Evolutionary conservation across 2,329 filamentous ascomycete genomes (phyloP).

Genomic region (Phaeosphaeriaceae sp.): DNA sequence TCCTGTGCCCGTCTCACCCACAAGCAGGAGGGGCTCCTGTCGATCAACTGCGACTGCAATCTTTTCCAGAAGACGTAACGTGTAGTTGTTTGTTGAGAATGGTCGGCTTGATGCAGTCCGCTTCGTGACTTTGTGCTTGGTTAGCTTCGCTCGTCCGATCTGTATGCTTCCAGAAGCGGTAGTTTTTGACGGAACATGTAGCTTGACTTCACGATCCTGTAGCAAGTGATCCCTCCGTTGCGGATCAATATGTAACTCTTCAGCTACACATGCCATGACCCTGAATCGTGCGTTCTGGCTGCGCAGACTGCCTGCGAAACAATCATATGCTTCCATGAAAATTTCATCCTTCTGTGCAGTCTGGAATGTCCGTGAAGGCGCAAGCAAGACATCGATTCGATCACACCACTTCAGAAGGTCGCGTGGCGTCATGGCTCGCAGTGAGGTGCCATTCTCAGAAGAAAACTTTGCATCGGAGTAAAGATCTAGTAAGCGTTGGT

Average conservation of each 20-base stretch:
- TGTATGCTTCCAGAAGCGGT: constrained; percentile 36
- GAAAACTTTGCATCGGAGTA: constrained; percentile 55
- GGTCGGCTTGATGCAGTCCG: constrained; percentile 53
- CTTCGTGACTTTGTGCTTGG: constrained; percentile 53
- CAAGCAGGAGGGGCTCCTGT: constrained; percentile 87
- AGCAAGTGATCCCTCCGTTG: constrained; percentile 83
- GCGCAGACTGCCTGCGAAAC: constrained; percentile 83
- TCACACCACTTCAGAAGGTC: constrained; percentile 93
- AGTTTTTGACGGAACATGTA: constrained; percentile 48
- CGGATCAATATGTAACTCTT: constrained; percentile 85
- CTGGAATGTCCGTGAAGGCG: constrained; percentile 66
- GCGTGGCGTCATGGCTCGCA: constrained; percentile 70
- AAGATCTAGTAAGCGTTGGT: constrained; percentile 52
- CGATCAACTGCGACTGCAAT: constrained; percentile 82
- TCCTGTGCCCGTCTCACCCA: constrained; percentile 98
- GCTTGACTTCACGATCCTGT: constrained; percentile 72
- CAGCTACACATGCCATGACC: constrained; percentile 75
- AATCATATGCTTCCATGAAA: constrained; percentile 92
- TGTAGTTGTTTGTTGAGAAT: constrained; percentile 89
- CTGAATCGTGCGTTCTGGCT: constrained; percentile 66
- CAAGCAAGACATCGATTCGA: constrained; percentile 72
- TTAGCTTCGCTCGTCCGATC: constrained; percentile 53
- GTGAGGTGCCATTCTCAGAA: constrained; percentile 61
- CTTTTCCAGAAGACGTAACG: constrained; percentile 84
- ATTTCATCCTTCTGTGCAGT: constrained; percentile 81